A percentile compares a stretch with the other conserved stretches of the same genome.
Conservation (phyloP, 1,284 basidiomycete species). For the Cystobasidium slooffiae region DNA sequence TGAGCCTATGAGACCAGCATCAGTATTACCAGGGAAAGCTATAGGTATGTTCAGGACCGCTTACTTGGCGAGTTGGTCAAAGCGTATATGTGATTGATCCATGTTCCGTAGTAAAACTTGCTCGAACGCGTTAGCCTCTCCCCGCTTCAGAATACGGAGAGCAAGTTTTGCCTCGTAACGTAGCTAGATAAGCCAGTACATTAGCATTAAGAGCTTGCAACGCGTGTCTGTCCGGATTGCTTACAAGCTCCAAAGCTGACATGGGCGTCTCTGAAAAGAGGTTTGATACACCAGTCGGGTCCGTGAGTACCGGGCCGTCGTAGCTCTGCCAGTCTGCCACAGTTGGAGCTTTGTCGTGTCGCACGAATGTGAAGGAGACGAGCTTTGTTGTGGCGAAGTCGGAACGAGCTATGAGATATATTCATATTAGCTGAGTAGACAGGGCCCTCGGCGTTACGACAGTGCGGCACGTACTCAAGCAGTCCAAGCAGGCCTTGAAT, state of each 20-base stretch:
- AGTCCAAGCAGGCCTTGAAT: slow-evolving; percentile 56
- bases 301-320: slow-evolving; percentile 70
- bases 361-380: slow-evolving; percentile 9
- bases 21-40: neutral
- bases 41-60: neutral
- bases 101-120: slow-evolving; percentile 67
- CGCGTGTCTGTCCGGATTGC: neutral
- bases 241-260: slow-evolving; percentile 59
- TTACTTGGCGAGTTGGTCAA: slow-evolving; percentile 56
- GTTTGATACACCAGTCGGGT: slow-evolving; percentile 78
- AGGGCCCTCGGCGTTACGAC: slow-evolving; percentile 53
- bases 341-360: slow-evolving; percentile 36
- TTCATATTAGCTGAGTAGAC: neutral
- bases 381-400: slow-evolving; percentile 7
- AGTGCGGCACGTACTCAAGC: slow-evolving; percentile 47
- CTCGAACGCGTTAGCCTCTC: slow-evolving; percentile 69
- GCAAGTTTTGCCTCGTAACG: slow-evolving; percentile 74
- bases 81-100: slow-evolving; percentile 53
- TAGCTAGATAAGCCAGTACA: slow-evolving; percentile 62
- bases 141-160: slow-evolving; percentile 65
- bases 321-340: slow-evolving; percentile 46
- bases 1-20: neutral
- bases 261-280: slow-evolving; percentile 75
- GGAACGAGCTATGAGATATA: slow-evolving; percentile 3
- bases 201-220: neutral